These are phyloP conservation scores for Hyaloraphidium curvatum DNA, from an alignment of 192 early-diverging fungal genomes.

Conservation along the genomic window DNA sequence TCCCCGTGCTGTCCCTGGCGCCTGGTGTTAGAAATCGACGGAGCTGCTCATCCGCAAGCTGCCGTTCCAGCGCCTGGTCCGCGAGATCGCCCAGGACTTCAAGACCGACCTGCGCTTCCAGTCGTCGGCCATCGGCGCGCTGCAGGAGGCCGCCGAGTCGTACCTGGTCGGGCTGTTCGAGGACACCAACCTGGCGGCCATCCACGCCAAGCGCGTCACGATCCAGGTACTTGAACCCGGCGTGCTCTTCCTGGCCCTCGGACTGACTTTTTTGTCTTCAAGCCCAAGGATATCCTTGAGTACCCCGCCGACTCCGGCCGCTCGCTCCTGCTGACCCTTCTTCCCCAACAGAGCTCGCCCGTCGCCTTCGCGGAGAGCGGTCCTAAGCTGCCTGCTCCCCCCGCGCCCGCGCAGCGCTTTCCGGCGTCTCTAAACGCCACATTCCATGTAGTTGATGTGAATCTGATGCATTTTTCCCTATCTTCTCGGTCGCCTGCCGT, in stretches of 20 bases:
- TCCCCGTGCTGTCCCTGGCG: slow-evolving; percentile 39
- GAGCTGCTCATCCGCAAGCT: slow-evolving; percentile 85
- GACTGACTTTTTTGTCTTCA: too few species aligned
- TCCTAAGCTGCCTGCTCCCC: slow-evolving; percentile 44
- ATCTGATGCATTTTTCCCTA: too few species aligned
- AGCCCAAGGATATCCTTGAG: slow-evolving; percentile 96
- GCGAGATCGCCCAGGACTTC: slow-evolving; percentile 99
- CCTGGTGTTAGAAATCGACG: slow-evolving; percentile 89
- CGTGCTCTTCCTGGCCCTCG: too few species aligned
- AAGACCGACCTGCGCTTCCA: slow-evolving; percentile 99
- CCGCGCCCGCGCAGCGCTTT: too few species aligned
- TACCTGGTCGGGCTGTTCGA: slow-evolving; percentile 80
- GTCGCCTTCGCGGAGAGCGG: slow-evolving; percentile 81
- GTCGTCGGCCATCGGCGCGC: slow-evolving; percentile 94
- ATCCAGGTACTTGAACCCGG: too few species aligned
- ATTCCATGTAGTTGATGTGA: too few species aligned
- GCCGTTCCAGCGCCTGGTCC: slow-evolving; percentile 89
- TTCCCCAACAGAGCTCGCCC: too few species aligned
- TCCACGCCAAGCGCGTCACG: slow-evolving; percentile 98
- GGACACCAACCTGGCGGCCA: slow-evolving; percentile 98
- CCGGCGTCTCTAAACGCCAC: too few species aligned
- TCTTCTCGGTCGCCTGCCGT: too few species aligned
- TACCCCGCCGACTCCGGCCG: too few species aligned
- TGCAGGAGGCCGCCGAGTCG: slow-evolving; percentile 96
- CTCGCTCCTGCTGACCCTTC: too few species aligned